Percentiles rank a stretch among this genome's conserved stretches.
Evolutionary conservation across 202 grass and related monocot species (phyloP).

Genomic region (Digitaria exilis): DNA sequence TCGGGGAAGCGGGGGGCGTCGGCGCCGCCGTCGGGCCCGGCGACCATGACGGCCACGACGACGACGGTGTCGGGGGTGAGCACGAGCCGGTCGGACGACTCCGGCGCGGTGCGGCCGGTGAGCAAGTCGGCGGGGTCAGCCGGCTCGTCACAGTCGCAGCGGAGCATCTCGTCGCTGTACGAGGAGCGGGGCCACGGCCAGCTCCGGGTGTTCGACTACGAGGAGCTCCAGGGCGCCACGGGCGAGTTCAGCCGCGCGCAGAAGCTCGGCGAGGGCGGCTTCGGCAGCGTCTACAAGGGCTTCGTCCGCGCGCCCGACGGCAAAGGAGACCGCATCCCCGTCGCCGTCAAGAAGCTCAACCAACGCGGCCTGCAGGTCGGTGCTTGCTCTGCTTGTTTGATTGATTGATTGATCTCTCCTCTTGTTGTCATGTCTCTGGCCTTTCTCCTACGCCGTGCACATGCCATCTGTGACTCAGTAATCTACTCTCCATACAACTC

Average conservation of each 20-base stretch:
- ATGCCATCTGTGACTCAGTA: background rate
- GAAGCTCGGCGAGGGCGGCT: constrained; percentile 91
- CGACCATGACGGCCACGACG: background rate
- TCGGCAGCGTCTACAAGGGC: constrained; percentile 90
- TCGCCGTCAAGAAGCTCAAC: constrained; percentile 90
- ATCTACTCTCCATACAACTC: background rate
- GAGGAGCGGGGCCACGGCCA: constrained; percentile 71
- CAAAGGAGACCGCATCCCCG: constrained; percentile 57
- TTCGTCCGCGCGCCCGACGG: constrained; percentile 58
- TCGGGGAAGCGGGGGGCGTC: constrained; percentile 2
- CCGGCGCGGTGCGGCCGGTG: constrained; percentile 47
- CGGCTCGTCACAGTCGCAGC: constrained; percentile 44
- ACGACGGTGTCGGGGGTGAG: constrained; percentile 47
- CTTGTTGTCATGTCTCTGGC: background rate
- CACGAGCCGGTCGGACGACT: constrained; percentile 82
- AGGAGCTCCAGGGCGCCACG: constrained; percentile 72
- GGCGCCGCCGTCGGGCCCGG: constrained; percentile 8
- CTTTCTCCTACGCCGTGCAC: background rate
- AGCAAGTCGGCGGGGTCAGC: constrained; percentile 82
- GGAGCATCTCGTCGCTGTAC: constrained; percentile 76
- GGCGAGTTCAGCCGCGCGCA: constrained; percentile 64
- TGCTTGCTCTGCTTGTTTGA: background rate
- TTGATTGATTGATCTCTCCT: background rate
- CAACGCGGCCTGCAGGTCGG: constrained; percentile 71
- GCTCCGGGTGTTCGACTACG: constrained; percentile 71